phyloP scores from a whole-genome alignment of 1,139 yeast genomes.

The Chernovozyma aurita region DNA sequence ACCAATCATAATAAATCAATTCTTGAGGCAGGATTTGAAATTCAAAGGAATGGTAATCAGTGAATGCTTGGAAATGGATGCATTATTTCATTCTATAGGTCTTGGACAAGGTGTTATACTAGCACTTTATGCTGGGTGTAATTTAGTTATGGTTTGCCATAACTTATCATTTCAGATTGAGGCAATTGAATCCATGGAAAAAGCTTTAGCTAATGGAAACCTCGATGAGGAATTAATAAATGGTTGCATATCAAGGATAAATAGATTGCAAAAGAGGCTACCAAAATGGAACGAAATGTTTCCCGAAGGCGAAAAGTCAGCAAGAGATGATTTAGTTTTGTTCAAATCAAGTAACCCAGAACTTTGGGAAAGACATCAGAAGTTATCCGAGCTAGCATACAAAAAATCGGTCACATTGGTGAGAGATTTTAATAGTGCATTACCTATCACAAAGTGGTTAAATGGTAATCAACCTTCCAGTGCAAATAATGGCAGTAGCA shows the following conservation, averaged over 20 bases:
- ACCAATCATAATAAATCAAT: constrained; percentile 51
- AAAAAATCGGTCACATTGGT: constrained; percentile 52
- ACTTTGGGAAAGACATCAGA: constrained; percentile 40
- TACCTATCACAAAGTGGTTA: constrained; percentile 46
- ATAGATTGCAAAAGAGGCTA: constrained; percentile 37
- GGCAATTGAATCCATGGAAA: constrained; percentile 51
- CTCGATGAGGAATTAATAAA: constrained; percentile 44
- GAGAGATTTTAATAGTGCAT: constrained; percentile 48
- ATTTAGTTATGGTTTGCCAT: constrained; percentile 61
- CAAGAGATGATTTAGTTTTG: constrained; percentile 19
- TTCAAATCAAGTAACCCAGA: constrained; percentile 29
- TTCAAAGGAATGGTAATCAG: constrained; percentile 60
- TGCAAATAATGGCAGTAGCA: constrained; percentile 7
- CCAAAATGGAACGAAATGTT: constrained; percentile 49
- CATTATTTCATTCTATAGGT: constrained; percentile 59
- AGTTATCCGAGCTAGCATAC: constrained; percentile 46
- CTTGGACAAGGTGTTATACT: constrained; percentile 63
- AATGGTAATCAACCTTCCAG: constrained; percentile 13
- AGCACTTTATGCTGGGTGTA: constrained; percentile 64
- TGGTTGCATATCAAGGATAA: constrained; percentile 42
- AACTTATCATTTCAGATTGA: constrained; percentile 54
- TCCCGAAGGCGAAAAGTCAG: constrained; percentile 31
- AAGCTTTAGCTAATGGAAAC: constrained; percentile 51
- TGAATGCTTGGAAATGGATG: constrained; percentile 66
- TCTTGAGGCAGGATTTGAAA: constrained; percentile 48